These are phyloP conservation scores for Lactarius psammicola DNA, from an alignment of 768 basidiomycete genomes.

Conservation along the genomic window DNA sequence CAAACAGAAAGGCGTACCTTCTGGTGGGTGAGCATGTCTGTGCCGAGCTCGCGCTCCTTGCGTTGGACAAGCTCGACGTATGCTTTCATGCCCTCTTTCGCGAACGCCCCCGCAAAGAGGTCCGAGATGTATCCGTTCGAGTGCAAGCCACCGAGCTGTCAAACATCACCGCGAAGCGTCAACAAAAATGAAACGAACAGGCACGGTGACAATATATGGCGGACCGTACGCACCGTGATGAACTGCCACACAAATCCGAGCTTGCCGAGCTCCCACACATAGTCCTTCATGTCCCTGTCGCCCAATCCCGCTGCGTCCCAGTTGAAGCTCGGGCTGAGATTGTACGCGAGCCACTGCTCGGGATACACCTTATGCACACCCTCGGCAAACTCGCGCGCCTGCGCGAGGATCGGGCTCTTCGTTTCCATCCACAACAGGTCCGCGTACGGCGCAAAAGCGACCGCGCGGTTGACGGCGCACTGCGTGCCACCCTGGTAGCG, in stretches of 20 bases:
- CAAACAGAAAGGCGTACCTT: constrained; percentile 51
- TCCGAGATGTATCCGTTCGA: constrained; percentile 98
- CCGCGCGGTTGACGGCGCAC: constrained; percentile 87
- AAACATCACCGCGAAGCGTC: no score
- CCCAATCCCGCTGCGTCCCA: constrained; percentile 93
- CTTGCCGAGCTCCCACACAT: constrained; percentile 91
- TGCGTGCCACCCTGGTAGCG: constrained; percentile 96
- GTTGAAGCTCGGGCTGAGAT: constrained; percentile 90
- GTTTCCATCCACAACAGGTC: constrained; percentile 97
- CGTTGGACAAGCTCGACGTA: constrained; percentile 95
- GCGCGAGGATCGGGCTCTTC: constrained; percentile 86
- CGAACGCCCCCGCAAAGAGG: constrained; percentile 82
- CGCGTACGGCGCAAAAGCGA: constrained; percentile 92
- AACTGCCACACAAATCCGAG: constrained; percentile 99
- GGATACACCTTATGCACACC: constrained; percentile 84
- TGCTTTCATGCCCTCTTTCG: constrained; percentile 97
- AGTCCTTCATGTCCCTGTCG: constrained; percentile 80
- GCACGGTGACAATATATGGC: no score
- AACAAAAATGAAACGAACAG: no score
- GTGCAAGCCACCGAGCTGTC: constrained; percentile 96
- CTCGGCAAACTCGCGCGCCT: constrained; percentile 88
- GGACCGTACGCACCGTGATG: constrained; percentile 72
- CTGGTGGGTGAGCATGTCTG: constrained; percentile 97
- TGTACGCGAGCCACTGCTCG: constrained; percentile 95
- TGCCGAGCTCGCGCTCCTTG: constrained; percentile 88